Evolutionary conservation across 2,329 filamentous ascomycete genomes (phyloP).

Genomic region (Fusarium paranaense): DNA sequence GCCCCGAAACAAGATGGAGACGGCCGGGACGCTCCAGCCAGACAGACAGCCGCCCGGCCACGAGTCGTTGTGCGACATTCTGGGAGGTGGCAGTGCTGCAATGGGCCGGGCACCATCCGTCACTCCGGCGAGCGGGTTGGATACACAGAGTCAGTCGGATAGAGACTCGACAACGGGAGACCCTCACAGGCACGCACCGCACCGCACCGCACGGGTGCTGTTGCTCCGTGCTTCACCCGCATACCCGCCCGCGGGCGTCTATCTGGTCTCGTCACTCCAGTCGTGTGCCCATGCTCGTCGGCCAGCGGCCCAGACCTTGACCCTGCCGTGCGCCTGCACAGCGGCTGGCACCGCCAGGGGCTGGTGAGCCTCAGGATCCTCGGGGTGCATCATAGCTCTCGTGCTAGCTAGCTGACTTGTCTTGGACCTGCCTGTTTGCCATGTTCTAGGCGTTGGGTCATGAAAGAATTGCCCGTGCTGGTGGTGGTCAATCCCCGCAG

Average conservation of each 20-base stretch:
- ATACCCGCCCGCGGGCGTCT: conserved; percentile 28
- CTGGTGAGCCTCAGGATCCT: conserved; percentile 24
- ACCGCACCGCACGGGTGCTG: neutral
- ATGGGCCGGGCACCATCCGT: conserved; percentile 4
- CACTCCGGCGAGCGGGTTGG: conserved; percentile 11
- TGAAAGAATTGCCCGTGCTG: conserved; percentile 11
- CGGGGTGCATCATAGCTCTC: conserved; percentile 10
- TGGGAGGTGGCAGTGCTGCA: conserved; percentile 16
- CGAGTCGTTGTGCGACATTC: conserved; percentile 13
- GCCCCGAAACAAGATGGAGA: conserved; percentile 10
- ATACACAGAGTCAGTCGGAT: conserved; percentile 3
- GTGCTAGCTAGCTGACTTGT: neutral
- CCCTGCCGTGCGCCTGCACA: conserved; percentile 17
- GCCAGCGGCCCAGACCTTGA: neutral
- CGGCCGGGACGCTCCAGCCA: conserved; percentile 11
- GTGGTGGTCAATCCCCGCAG: neutral
- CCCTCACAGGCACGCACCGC: neutral
- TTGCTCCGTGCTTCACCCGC: conserved; percentile 24
- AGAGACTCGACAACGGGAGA: neutral
- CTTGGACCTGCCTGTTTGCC: neutral
- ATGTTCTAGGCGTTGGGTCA: neutral
- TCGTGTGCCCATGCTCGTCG: conserved; percentile 16
- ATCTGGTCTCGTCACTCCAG: conserved; percentile 32
- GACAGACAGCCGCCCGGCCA: conserved; percentile 21
- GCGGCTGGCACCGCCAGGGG: conserved; percentile 29